These are phyloP conservation scores for Colletotrichum endophyticum DNA, from an alignment of 2,329 filamentous ascomycete species.

Conservation along the genomic window DNA sequence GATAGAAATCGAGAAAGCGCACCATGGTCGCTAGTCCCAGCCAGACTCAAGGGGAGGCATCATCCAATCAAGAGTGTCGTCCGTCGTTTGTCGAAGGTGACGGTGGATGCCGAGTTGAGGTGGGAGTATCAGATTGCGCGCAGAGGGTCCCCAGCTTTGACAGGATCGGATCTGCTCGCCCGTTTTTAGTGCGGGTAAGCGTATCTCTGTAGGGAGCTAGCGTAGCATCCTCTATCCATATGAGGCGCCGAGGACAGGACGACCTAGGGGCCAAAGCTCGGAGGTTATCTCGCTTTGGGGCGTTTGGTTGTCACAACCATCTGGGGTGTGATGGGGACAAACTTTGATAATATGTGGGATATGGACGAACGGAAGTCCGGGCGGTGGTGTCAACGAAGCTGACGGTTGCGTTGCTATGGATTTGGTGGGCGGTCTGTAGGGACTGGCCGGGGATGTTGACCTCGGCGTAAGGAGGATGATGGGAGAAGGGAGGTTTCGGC, in stretches of 20 bases:
- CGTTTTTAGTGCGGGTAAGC: constrained; percentile 5
- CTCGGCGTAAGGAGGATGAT: background rate
- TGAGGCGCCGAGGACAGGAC: constrained; percentile 17
- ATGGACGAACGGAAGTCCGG: constrained; percentile 13
- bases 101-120: constrained; percentile 5
- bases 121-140: constrained; percentile 8
- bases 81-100: background rate
- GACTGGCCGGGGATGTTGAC: background rate
- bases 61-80: background rate
- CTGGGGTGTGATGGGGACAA: background rate
- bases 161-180: constrained; percentile 19
- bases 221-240: constrained; percentile 9
- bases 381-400: background rate
- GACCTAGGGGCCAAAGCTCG: constrained; percentile 14
- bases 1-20: background rate
- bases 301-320: background rate
- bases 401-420: background rate
- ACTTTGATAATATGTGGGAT: background rate
- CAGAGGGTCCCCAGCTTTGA: constrained; percentile 14
- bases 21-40: background rate
- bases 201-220: constrained; percentile 1
- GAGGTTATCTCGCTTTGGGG: background rate
- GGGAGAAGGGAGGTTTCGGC: constrained; percentile 1
- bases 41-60: background rate
- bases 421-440: background rate